Conservation (phyloP, 768 basidiomycete genomes). For the Termitomyces titanicus region DNA sequence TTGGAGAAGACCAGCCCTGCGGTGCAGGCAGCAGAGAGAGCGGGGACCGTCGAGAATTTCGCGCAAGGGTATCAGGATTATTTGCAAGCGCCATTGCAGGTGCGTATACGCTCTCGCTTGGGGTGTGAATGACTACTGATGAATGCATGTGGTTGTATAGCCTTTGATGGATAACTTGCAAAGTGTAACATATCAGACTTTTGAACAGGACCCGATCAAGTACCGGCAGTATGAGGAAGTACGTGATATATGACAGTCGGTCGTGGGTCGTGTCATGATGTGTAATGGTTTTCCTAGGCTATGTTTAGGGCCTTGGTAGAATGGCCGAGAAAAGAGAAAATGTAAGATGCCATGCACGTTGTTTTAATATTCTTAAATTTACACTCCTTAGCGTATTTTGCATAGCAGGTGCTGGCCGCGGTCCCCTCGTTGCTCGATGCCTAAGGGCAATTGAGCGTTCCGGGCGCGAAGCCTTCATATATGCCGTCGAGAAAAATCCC, state of each 20-base stretch:
- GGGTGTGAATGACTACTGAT: not conserved
- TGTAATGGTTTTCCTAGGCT: conserved; percentile 50
- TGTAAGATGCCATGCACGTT: conserved; percentile 44
- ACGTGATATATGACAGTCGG: conserved; percentile 5
- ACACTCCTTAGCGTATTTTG: conserved; percentile 63
- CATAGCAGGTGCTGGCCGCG: conserved; percentile 93
- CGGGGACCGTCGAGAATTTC: conserved; percentile 84
- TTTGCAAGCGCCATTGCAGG: conserved; percentile 92
- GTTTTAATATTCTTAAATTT: conserved; percentile 5
- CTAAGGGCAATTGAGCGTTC: conserved; percentile 73
- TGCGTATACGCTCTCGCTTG: conserved; percentile 21
- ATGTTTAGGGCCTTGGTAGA: conserved; percentile 78
- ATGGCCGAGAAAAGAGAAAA: conserved; percentile 51
- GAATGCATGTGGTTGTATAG: conserved; percentile 32
- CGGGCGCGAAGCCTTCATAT: conserved; percentile 58
- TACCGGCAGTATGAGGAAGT: conserved; percentile 95
- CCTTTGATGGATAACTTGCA: conserved; percentile 97
- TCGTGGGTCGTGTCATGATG: not conserved
- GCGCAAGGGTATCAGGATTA: conserved; percentile 94
- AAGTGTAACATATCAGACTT: conserved; percentile 94
- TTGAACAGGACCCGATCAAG: conserved; percentile 97
- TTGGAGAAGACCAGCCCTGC: conserved; percentile 74
- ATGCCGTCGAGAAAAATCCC: conserved; percentile 95
- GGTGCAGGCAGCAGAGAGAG: conserved; percentile 57
- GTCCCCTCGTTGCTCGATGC: conserved; percentile 86